Evolutionary conservation across 768 basidiomycete species (phyloP), one percentile per base, ranked within the genome.

Genomic region (Cystofilobasidium ferigula): DNA sequence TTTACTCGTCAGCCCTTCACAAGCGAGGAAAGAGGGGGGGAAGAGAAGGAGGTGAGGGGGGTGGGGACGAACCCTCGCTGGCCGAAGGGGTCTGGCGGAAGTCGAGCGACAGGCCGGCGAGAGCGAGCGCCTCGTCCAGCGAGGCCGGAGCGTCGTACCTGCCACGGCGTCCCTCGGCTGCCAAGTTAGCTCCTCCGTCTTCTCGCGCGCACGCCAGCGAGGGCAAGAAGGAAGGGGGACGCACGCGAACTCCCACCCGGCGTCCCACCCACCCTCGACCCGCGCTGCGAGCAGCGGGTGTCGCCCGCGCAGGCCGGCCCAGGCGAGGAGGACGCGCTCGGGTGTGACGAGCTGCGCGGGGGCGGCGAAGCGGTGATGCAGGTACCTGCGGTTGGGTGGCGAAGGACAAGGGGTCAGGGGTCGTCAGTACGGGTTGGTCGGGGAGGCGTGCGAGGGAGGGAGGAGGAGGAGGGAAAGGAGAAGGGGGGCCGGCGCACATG

Each of bases 251-350:
- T 7, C 22, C n/a, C n/a, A n/a, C n/a, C n/a, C n/a, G n/a, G n/a
- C n/a, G n/a, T n/a, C n/a, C n/a, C n/a, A n/a, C 58, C 45, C 58
- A 16, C 38, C 28, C 6, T 65, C 48, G 32, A 86, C 81, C 18
- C 72, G 75, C 4, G 85, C 81, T 2, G 82, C 82, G 22, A 92
- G 80, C 3, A 89, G 77, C 3, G 87, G 85, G 72, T 92, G 88
- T 3, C 83, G 79, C 1, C 81, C 70, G n/a, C 86, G 81, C 54
- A 89, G 77, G 59, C 87, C 83, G 0, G 86, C 82, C 88, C 88
- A 90, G 13, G 82, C 81, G 36, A 38, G 22, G 14, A 42, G 42
- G 26, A 66, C 26, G 1, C 63, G 54, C 3, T 48, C 10, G 3
- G 20, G 45, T 22, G 20, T 5, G 48, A 60, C 24, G 14, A 51